Evolutionary conservation across 306 rosid genomes (phyloP), one percentile per base, ranked within the genome.

Genomic region (Adenanthera pavonina): DNA sequence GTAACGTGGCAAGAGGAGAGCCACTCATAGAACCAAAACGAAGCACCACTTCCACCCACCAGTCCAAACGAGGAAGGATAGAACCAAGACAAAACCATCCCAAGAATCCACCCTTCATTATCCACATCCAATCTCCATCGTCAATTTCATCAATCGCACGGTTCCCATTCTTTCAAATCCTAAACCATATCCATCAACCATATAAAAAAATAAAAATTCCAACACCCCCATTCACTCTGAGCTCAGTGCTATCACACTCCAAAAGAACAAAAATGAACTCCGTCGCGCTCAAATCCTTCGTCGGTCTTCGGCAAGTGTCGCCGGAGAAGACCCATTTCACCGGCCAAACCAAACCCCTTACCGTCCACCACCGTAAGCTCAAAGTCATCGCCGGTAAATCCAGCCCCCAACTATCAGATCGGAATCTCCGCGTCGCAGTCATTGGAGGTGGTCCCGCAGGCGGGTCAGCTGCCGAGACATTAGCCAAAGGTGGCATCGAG

Each of bases 361-460:
- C 85, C 1, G 59, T 20, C 75, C 90, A 62, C 59, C 86, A 72
- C 64, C 86, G 89, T 3, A 85, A 86, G 1, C 47, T 91, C 71
- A 85, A 78, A 1, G 88, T 94, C 6, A 20, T 86, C 1, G 97
- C 98, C 2, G 89, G 89, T 0, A 84, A 87, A 54, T 81, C 74
- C 74, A 93, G 97, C 86, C 97, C 94, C 7, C 91, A 89, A 68
- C 67, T 95, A 48, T 43, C 90, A 2, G 96, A 97, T 1, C 85
- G 99, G 0, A 89, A 84, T 90, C 99, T 95, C 76, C 89, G 98
- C 0, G 99, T 95, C 0, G 99, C 99, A 0, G 90, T 95, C 13
- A 69, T 95, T 0, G 99, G 99, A 0, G 99, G 98, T 0, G 99
- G 99, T 0, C 99, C 99, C 0, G 98, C 99, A 0, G 99, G 99